Conservation (phyloP, 148 eudicot genomes). For the Silene conica region DNA sequence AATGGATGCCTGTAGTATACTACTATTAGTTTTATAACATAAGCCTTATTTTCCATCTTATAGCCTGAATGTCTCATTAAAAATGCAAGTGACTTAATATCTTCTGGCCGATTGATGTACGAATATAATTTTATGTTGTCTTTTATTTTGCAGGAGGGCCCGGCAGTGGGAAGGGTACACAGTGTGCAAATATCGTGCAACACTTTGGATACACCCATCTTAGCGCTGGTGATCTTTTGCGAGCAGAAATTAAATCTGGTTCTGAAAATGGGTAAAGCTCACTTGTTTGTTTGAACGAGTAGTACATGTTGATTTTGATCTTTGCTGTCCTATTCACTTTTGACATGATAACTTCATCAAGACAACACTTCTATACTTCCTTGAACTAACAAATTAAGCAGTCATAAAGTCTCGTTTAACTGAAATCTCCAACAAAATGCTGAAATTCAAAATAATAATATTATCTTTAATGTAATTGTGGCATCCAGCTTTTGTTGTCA, state of each 20-base stretch:
- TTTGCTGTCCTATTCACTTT: too few species aligned
- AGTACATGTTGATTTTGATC: too few species aligned
- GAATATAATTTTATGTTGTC: background rate
- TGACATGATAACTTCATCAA: too few species aligned
- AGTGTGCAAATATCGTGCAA: conserved; percentile 35
- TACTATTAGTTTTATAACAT: background rate
- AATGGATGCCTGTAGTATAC: background rate
- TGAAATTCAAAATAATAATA: background rate
- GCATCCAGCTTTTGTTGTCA: background rate
- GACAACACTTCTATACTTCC: too few species aligned
- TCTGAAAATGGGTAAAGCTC: conserved; percentile 43
- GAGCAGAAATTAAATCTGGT: conserved; percentile 39
- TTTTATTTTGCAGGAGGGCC: conserved; percentile 30
- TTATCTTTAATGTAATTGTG: background rate
- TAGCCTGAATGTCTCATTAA: background rate
- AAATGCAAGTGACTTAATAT: background rate
- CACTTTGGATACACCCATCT: conserved; percentile 45
- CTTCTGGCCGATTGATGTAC: background rate
- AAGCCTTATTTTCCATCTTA: background rate
- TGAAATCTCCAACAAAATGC: background rate
- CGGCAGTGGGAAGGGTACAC: conserved; percentile 49
- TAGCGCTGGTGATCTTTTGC: conserved; percentile 43
- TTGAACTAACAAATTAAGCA: too few species aligned
- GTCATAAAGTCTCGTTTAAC: too few species aligned
- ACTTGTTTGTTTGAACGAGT: background rate